A percentile compares a stretch with the other conserved stretches of the same genome.
These are phyloP conservation scores for Thermothielavioides terrestris DNA, from an alignment of 495 filamentous ascomycete genomes.

Conservation along the genomic window DNA sequence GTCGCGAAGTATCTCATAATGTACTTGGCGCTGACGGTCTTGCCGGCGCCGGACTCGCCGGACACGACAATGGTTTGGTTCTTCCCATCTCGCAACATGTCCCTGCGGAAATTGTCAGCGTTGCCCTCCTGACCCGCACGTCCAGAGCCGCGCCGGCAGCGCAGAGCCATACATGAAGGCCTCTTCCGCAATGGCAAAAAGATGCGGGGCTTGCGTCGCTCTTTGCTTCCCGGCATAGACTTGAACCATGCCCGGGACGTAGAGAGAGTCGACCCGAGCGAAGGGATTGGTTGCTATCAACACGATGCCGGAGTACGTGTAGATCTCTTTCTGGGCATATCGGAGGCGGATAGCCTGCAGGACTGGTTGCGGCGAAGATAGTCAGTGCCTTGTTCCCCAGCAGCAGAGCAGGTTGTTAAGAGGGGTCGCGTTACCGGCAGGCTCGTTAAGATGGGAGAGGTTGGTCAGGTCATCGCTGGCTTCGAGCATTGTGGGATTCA, in stretches of 20 bases:
- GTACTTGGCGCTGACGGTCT: constrained; percentile 99
- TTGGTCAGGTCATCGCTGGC: constrained; percentile 98
- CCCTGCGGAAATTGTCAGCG: constrained; percentile 44
- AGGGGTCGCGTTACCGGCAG: constrained; percentile 61
- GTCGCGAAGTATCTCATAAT: constrained; percentile 99
- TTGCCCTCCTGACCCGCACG: not conserved
- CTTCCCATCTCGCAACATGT: constrained; percentile 91
- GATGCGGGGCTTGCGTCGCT: constrained; percentile 90
- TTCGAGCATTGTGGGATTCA: constrained; percentile 98
- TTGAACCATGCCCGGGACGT: constrained; percentile 98
- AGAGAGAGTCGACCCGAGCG: constrained; percentile 93
- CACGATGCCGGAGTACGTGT: constrained; percentile 98
- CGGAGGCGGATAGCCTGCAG: constrained; percentile 95
- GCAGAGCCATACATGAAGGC: constrained; percentile 72
- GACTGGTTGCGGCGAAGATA: constrained; percentile 44
- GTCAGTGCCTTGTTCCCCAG: constrained; percentile 27
- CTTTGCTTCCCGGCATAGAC: constrained; percentile 97
- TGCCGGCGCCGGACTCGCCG: constrained; percentile 95
- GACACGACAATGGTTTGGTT: constrained; percentile 99
- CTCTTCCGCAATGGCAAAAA: constrained; percentile 98
- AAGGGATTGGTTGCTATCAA: constrained; percentile 98
- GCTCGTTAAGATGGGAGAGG: constrained; percentile 95
- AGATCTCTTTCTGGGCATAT: constrained; percentile 98
- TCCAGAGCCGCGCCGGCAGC: not conserved
- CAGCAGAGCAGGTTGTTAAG: not conserved